Evolutionary conservation across 2,329 filamentous ascomycete species (phyloP), one percentile per base, ranked within the genome.

Genomic region (Cyanodermella asteris): DNA sequence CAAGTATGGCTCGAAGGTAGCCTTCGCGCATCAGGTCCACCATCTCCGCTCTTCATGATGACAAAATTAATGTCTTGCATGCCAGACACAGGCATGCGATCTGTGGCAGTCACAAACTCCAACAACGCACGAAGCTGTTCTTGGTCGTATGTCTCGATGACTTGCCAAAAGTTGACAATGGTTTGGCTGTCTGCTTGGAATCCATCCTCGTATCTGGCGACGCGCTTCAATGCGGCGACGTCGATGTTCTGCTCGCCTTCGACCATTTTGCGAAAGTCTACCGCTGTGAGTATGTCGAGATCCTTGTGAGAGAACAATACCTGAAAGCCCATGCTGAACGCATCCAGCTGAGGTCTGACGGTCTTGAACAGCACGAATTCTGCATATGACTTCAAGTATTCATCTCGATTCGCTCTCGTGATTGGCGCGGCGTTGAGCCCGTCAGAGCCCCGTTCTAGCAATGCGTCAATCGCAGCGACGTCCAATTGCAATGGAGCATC

Each of bases 81-180:
- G 3, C 87, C 87, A 12, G 77, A 81, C 0, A 91, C 76, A 0
- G 87, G 87, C 2, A 94, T 65, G 3, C 87, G 64, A 41, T 93
- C 82, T 38, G 72, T 84, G 1, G 84, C 84, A 9, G 87, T 97
- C 16, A 97, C 82, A 40, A 97, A 97, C 44, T 93, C 81, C 16
- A 97, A 58, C 17, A 97, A 52, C 38, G 66, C 68, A 26, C 69
- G 64, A 47, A 73, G 73, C 56, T 82, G 73, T 22, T 62, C 56
- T 10, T 72, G 59, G 30, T 67, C 7, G 27, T 51, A 56, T 10
- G 59, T 41, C 65, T 87, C 18, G 44, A 91, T 74, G 6, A 93
- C 61, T 8, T 59, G 59, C 87, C 87, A 97, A 44, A 97, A 94
- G 36, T 75, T 66, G 13, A 56, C 53, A 20, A 97, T 68, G 1